Evolutionary conservation across 345 rosid species (phyloP), one percentile per base, ranked within the genome.

Genomic region (Eucalyptus camaldulensis): DNA sequence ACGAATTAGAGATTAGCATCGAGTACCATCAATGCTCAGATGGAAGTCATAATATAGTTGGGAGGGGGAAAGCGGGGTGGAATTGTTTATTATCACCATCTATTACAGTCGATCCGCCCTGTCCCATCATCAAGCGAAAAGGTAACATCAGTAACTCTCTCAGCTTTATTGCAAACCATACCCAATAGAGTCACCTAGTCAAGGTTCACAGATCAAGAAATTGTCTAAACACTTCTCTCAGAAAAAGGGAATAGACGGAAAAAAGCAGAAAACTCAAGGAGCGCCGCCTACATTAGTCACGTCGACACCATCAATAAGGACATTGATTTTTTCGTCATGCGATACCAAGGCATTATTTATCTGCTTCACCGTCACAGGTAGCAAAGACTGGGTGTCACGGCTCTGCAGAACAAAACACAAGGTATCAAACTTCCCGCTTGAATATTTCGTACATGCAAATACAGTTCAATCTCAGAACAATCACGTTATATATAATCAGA

Each of bases 91-190:
- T 50, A 56, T 91, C 56, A 95, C 99, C 99, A 96, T 94, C 93
- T 95, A 90, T 94, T 92, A 91, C 99, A 96, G 67, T 96, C 99
- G 89, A 96, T 92, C 89, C 92, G 93, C 89, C 97, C 98, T 2
- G 98, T 97, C 88, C 99, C 98, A 54, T 96, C 99, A 88, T 97
- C 99, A 65, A 96, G 89, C 40, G 94, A 89, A 88, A 96, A 94
- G 47, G 96, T 92, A 87, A 95, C 93, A 89, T 96, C 96, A 45
- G 95, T 95, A 87, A 96, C 93, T 90, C 95, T 93, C 89, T 94
- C 96, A 87, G 97, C 99, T 94, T 95, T 94, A 80, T 93, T 95
- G 91, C 91, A 88, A 44, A 97, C 93, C 85, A 92, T 93, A 86
- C 98, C 99, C 89, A 96, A 94, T 17, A 96, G 87, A 86, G 93